Evolutionary conservation across 495 filamentous ascomycete genomes (phyloP), one percentile per base, ranked within the genome.

Genomic region (Aspergillus kassunensis): DNA sequence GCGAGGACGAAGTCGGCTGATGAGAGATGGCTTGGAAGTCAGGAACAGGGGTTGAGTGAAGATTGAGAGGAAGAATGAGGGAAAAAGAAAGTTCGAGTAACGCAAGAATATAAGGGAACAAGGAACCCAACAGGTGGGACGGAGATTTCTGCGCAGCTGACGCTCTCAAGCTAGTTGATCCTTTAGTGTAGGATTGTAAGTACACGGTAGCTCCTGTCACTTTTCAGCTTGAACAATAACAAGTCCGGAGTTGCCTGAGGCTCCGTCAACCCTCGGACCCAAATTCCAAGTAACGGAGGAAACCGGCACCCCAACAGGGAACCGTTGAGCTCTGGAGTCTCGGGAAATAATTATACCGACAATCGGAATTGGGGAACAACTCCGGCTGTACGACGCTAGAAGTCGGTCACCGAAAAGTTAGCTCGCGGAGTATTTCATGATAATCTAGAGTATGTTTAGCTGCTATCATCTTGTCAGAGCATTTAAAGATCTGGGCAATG

Each of bases 161-260:
- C n/a, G n/a, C n/a, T n/a, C n/a, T n/a, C n/a, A n/a, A n/a, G n/a
- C n/a, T n/a, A n/a, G n/a, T n/a, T n/a, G 11, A 5, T 29, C 29
- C 44, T 24, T 43, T 19, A 16, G 19, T 11, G 19, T n/a, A 39
- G 50, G 41, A 53, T 35, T 43, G 33, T 34, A 42, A 43, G 25
- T 53, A 53, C 50, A 45, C 41, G 19, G 50, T 53, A 53, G 42
- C 50, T 53, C 41, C 43, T 45, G 42, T 53, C 51, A 46, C 51
- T 40, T 12, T 13, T 15, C 27, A 18, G 12, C 24, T 43, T 19
- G 44, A 27, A 16, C 29, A 11, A 45, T 21, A 45, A 45, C 27
- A 35, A 23, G 15, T 12, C 36, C 24, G 24, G 24, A 20, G 19
- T 20, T 41, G 48, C 54, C 54, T 56, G 8, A 56, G 51, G 51